Evolutionary conservation across 2,329 filamentous ascomycete genomes (phyloP), one percentile per base, ranked within the genome.

Genomic region (Ophiobolus disseminans): DNA sequence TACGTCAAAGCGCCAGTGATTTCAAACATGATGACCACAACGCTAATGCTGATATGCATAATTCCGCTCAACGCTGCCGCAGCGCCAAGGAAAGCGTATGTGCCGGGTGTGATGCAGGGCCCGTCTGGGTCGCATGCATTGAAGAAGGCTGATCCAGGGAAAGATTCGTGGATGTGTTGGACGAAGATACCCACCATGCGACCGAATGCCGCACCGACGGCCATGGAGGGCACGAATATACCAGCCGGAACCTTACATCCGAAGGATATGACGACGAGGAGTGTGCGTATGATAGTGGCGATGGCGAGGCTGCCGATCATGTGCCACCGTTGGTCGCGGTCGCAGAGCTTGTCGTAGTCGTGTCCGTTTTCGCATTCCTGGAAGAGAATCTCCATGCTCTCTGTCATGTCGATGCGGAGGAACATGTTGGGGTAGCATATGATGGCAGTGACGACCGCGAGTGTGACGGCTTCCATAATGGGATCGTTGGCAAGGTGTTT

Each of bases 21-120:
- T 74, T 99, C 94, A 67, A 97, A 97, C 94, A 99, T 97, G 73
- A 99, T 99, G 65, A 99, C 94, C 2, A 97, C 93, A 8, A 99
- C 91, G 0, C 92, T 95, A 13, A 99, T 86, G 0, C 93, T 97
- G 55, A 99, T 89, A 73, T 97, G 94, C 93, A 97, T 99, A 67
- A 97, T 97, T 8, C 94, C 94, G 70, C 89, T 93, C 19, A 99
- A 80, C 0, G 94, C 90, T 2, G 94, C 93, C 0, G 87, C 94
- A 4, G 94, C 94, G 32, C 94, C 94, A 0, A 99, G 81, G 61
- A 99, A 96, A 5, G 94, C 94, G 68, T 99, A 99, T 1, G 94
- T 97, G 8, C 94, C 94, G 0, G 94, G 94, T 0, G 94, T 99
- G 62, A 99, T 97, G 72, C 94, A 99, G 1, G 93, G 90, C 30